Evolutionary conservation across 2,329 filamentous ascomycete species (phyloP), one percentile per base, ranked within the genome.

Genomic region (Ophiostoma ulmi): DNA sequence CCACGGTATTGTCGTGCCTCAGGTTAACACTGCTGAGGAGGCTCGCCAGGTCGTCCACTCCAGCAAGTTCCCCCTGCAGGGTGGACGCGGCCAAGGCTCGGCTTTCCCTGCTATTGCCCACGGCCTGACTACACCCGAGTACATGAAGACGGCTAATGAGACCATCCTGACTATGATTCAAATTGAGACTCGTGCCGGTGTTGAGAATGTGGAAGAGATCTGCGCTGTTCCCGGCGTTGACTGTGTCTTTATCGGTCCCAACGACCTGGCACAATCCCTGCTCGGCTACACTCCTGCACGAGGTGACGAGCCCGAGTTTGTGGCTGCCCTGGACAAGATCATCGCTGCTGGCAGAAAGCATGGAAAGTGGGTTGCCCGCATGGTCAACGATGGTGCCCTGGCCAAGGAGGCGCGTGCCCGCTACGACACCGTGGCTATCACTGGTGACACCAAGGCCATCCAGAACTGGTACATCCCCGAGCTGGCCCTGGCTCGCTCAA

Each of bases 31-130:
- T 6, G 81, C 79, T 5, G 80, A 84, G 11, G 81, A 84, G 72
- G 83, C 82, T 35, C 77, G 75, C 69, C 77, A 81, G 67, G 79
- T 85, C 17, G 83, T 86, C 10, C 77, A 79, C 73, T 80, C 81
- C 11, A 80, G 83, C 73, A 86, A 85, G 73, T 86, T 85, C 70
- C 84, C 84, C 1, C 84, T 83, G 1, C 76, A 78, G 71, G 84
- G 84, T 58, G 77, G 79, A 36, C 81, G 84, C 71, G 84, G 84
- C 41, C 83, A 83, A 70, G 84, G 83, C 44, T 85, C 83, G 10
- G 82, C 83, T 39, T 81, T 85, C 72, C 81, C 82, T 61, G 79
- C 81, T 44, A 83, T 84, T 74, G 79, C 77, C 31, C 81, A 82
- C 69, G 79, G 80, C 20, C 78, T 83, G 11, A 81, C 77, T 6